Conservation (phyloP, 2,329 filamentous ascomycete species). For the Mariannaea sp. region DNA sequence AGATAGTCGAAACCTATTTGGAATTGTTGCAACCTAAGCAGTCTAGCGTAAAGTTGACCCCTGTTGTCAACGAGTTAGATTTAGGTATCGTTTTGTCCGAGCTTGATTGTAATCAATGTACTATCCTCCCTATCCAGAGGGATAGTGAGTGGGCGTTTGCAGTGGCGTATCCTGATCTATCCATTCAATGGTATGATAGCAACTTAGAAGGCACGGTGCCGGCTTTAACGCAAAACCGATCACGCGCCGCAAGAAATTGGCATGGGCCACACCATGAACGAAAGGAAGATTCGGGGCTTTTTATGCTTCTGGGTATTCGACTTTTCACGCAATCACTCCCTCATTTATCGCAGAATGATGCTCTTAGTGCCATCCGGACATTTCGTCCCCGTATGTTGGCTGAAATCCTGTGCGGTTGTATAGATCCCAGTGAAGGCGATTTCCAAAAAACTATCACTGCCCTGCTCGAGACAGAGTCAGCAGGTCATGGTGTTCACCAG, state of each 20-base stretch:
- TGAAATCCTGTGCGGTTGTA: background rate
- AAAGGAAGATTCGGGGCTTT: background rate
- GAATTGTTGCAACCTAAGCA: background rate
- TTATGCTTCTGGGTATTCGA: background rate
- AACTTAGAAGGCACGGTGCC: background rate
- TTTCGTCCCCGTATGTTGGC: background rate
- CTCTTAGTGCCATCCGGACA: background rate
- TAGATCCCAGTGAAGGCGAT: background rate
- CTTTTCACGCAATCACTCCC: background rate
- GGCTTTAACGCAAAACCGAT: background rate
- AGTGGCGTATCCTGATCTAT: background rate
- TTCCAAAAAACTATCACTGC: background rate
- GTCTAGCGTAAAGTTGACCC: background rate
- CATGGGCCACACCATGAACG: background rate
- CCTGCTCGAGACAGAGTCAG: background rate
- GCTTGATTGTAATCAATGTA: background rate
- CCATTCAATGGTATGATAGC: background rate
- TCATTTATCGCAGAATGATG: background rate
- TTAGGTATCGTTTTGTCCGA: background rate
- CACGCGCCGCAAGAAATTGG: background rate
- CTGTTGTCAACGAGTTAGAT: background rate
- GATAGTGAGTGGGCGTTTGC: background rate
- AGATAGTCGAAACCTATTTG: background rate
- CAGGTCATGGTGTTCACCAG: background rate
- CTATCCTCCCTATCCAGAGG: background rate